Evolutionary conservation across 768 basidiomycete species (phyloP).

Genomic region (Termitomyces titanicus): DNA sequence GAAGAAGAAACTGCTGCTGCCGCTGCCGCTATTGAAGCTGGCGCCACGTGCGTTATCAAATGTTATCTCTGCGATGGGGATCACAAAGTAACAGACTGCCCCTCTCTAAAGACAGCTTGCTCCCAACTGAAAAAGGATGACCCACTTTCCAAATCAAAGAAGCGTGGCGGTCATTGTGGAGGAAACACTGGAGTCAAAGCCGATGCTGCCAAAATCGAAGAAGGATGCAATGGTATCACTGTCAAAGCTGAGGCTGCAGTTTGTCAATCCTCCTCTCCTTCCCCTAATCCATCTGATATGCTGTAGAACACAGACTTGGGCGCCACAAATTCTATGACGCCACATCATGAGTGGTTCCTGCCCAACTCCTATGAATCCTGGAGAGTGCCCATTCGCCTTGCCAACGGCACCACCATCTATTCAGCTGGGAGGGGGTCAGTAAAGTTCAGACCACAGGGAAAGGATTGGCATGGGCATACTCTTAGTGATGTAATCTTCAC

Average conservation of each 20-base stretch:
- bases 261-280: neutral
- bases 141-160: neutral
- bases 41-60: neutral
- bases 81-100: neutral
- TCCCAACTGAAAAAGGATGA: neutral
- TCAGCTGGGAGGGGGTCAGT: neutral
- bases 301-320: neutral
- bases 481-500: slow-evolving; percentile 8
- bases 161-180: neutral
- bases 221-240: neutral
- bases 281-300: neutral
- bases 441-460: neutral
- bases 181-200: neutral
- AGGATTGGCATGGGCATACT: neutral
- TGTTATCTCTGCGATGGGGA: neutral
- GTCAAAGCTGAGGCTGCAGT: neutral
- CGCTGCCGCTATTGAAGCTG: neutral
- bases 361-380: neutral
- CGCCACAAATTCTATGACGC: neutral
- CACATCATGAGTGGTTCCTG: neutral
- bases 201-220: neutral
- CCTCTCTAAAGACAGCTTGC: neutral
- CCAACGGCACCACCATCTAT: neutral
- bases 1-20: neutral
- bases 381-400: neutral